Conservation (phyloP, 2,329 filamentous ascomycete genomes). For the Nannizzia gypsea region DNA sequence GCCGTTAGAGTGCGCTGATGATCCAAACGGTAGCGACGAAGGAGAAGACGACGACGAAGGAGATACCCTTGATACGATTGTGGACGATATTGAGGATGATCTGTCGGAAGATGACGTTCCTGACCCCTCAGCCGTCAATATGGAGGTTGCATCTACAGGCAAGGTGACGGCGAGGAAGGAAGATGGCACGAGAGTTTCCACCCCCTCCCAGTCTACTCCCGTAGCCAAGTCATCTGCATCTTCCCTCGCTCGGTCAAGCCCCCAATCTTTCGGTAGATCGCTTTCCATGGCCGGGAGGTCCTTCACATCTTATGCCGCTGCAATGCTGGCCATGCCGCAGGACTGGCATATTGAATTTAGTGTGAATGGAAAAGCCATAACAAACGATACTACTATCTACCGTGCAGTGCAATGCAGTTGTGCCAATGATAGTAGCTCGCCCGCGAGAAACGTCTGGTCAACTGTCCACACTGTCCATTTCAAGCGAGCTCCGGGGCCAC, state of each 20-base stretch:
- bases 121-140: conserved; percentile 77
- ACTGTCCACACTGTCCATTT: conserved; percentile 86
- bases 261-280: conserved; percentile 38
- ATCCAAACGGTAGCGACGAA: conserved; percentile 64
- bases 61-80: conserved; percentile 65
- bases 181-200: conserved; percentile 75
- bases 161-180: conserved; percentile 86
- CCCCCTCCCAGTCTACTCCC: conserved; percentile 54
- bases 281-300: conserved; percentile 34
- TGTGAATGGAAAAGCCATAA: conserved; percentile 68
- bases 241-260: conserved; percentile 39
- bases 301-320: conserved; percentile 68
- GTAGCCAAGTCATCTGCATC: conserved; percentile 32
- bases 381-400: conserved; percentile 91
- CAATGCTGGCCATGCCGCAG: conserved; percentile 66
- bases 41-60: conserved; percentile 48
- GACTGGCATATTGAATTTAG: conserved; percentile 98
- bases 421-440: conserved; percentile 50
- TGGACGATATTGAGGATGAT: conserved; percentile 82
- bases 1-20: conserved; percentile 83
- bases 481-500: conserved; percentile 70
- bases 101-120: conserved; percentile 62
- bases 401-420: conserved; percentile 73
- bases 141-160: conserved; percentile 76
- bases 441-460: conserved; percentile 74